These are phyloP conservation scores for Lasiodiplodia citricola DNA, from an alignment of 2,329 filamentous ascomycete genomes.

Conservation along the genomic window DNA sequence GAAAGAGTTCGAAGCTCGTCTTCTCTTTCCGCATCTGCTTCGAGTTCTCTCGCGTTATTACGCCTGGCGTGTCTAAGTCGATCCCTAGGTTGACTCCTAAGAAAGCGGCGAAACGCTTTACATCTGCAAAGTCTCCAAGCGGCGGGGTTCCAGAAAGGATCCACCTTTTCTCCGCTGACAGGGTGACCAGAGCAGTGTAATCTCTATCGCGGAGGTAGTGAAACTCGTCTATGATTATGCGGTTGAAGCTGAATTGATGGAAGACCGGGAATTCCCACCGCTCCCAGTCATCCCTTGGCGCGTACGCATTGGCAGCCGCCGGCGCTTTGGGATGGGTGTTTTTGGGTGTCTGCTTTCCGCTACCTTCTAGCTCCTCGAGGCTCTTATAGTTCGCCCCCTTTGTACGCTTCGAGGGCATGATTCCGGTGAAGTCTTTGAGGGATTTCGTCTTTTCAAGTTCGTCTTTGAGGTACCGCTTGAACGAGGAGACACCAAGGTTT, in stretches of 20 bases:
- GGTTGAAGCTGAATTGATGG: slow-evolving; percentile 66
- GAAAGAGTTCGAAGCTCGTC: slow-evolving; percentile 61
- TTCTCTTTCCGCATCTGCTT: slow-evolving; percentile 42
- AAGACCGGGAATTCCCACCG: slow-evolving; percentile 48
- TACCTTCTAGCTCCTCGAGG: neutral
- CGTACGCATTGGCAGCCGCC: neutral
- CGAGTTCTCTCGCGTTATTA: slow-evolving; percentile 7
- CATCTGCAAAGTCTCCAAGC: slow-evolving; percentile 62
- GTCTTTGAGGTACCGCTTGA: slow-evolving; percentile 36
- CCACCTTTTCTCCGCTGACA: slow-evolving; percentile 63
- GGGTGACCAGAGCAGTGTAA: slow-evolving; percentile 47
- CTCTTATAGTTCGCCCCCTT: slow-evolving; percentile 27
- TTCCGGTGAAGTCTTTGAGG: slow-evolving; percentile 43
- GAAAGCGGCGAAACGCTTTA: slow-evolving; percentile 64
- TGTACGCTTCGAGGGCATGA: slow-evolving; percentile 46
- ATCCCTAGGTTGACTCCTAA: slow-evolving; percentile 61
- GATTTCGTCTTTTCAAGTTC: slow-evolving; percentile 36
- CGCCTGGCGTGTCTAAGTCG: slow-evolving; percentile 52
- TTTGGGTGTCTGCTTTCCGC: neutral
- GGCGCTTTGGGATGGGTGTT: neutral
- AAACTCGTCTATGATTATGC: slow-evolving; percentile 69
- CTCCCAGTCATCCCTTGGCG: slow-evolving; percentile 33
- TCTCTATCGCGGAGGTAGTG: slow-evolving; percentile 56
- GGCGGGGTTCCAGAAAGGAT: slow-evolving; percentile 68
- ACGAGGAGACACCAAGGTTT: slow-evolving; percentile 36